A percentile compares a stretch with the other conserved stretches of the same genome.
These are phyloP conservation scores for Neoarthrinium moseri DNA, from an alignment of 2,329 filamentous ascomycete genomes.

Conservation along the genomic window DNA sequence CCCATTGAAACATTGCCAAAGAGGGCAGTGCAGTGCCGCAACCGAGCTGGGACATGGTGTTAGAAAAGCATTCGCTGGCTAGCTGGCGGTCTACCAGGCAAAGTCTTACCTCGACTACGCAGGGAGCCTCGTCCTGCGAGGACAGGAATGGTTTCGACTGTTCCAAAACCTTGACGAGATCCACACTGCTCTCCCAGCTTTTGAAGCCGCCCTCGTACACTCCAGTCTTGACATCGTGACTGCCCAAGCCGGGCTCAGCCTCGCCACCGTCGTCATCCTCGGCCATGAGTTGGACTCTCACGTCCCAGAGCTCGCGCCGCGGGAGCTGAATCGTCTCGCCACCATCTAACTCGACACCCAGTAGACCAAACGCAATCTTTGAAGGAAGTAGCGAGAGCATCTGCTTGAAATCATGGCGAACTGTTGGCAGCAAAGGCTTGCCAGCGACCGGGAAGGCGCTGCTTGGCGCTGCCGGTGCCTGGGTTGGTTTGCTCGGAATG, in stretches of 20 bases:
- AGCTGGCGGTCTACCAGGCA: too few species aligned
- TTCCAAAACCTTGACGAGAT: slow-evolving; percentile 69
- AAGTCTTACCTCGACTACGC: slow-evolving; percentile 58
- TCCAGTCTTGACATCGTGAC: slow-evolving; percentile 75
- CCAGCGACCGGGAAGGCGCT: slow-evolving; percentile 62
- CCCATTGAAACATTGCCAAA: slow-evolving; percentile 68
- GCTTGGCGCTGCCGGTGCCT: slow-evolving; percentile 24
- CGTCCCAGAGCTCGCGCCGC: slow-evolving; percentile 77
- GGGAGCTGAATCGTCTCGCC: slow-evolving; percentile 57
- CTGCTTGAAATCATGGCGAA: slow-evolving; percentile 46
- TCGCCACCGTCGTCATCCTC: slow-evolving; percentile 52
- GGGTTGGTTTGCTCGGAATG: slow-evolving; percentile 7
- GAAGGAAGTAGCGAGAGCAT: slow-evolving; percentile 65
- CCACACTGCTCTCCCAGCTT: slow-evolving; percentile 84
- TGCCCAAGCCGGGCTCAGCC: slow-evolving; percentile 51
- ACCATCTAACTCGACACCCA: slow-evolving; percentile 61
- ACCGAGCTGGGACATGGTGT: slow-evolving; percentile 54
- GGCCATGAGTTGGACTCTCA: slow-evolving; percentile 78
- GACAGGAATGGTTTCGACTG: slow-evolving; percentile 34
- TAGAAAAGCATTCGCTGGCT: neutral
- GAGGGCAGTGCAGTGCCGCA: slow-evolving; percentile 77
- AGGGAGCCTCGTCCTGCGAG: slow-evolving; percentile 32
- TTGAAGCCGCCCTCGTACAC: slow-evolving; percentile 88
- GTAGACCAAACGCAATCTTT: slow-evolving; percentile 67
- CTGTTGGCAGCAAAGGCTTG: slow-evolving; percentile 56